phyloP scores from a whole-genome alignment of 1,284 basidiomycete species.

The Ustilago esculenta region DNA sequence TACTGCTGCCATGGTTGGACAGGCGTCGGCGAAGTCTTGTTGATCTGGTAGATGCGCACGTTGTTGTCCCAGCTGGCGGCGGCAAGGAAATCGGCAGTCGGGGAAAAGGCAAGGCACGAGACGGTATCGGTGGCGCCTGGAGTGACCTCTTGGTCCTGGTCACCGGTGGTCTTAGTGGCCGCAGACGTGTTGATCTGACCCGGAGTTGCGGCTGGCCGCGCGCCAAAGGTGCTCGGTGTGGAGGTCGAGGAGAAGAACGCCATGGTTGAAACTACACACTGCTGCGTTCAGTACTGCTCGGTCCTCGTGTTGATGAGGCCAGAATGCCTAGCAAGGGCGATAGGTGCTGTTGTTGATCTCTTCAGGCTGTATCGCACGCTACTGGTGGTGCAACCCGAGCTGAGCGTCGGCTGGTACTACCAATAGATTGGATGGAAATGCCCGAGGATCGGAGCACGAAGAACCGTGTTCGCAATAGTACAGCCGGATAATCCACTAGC shows the following conservation, averaged over 20 bases:
- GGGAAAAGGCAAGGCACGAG: constrained; percentile 66
- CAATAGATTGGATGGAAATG: no score
- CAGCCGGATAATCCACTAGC: no score
- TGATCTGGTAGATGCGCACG: constrained; percentile 72
- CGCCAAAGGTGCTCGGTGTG: constrained; percentile 52
- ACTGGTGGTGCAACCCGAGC: no score
- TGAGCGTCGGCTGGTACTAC: no score
- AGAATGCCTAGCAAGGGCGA: no score
- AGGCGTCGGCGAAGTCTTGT: constrained; percentile 77
- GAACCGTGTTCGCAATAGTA: no score
- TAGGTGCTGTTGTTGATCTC: no score
- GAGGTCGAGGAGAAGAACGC: constrained; percentile 59
- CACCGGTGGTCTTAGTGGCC: constrained; percentile 50
- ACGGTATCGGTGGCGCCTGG: constrained; percentile 67
- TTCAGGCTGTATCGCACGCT: no score
- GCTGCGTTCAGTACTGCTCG: no score
- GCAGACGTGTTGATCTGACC: constrained; percentile 49
- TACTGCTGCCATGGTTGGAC: constrained; percentile 72
- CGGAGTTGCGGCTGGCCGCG: constrained; percentile 33
- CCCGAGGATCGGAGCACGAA: no score
- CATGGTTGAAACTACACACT: constrained; percentile 18
- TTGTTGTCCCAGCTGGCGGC: constrained; percentile 68
- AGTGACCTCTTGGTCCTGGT: constrained; percentile 76
- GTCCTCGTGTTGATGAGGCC: no score
- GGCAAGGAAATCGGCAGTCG: constrained; percentile 68